Evolutionary conservation across 495 filamentous ascomycete genomes (phyloP), one percentile per base, ranked within the genome.

Genomic region (Aspergillus coremiiformis): DNA sequence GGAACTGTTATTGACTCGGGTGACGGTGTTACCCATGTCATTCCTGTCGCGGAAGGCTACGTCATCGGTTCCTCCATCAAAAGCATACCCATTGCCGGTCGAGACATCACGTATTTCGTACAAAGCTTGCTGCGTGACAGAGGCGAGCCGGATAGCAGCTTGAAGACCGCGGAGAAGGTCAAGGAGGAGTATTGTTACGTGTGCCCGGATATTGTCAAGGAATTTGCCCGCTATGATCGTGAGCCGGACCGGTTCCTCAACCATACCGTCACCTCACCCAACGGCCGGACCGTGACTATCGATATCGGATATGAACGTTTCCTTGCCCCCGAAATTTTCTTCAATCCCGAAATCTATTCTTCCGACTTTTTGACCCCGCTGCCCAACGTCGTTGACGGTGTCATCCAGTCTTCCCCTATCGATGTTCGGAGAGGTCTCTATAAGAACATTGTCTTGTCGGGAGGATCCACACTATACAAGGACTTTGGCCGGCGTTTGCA

Each of bases 141-240:
- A 51, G 92, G 90, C 56, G 93, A 98, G 75, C 85, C 93, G 8
- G 94, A 97, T 64, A 95, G 89, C 66, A 95, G 90, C 55, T 75
- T 97, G 62, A 96, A 96, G 78, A 97, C 94, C 19, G 93, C 93
- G 15, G 91, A 95, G 68, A 87, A 89, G 63, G 94, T 98, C 55
- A 98, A 98, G 74, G 93, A 98, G 67, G 87, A 95, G 65, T 90
- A 89, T 77, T 96, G 92, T 70, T 97, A 98, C 68, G 93, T 98
- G 19, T 94, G 86, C 67, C 93, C 93, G 11, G 93, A 98, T 68
- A 95, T 97, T 47, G 93, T 97, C 57, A 97, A 96, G 77, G 93
- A 98, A 62, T 98, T 96, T 60, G 79, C 85, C 21, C 82, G 85
- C 54, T 98, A 88, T 75, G 93, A 98, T 68, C 81, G 83, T 35